Percentiles rank a stretch among this genome's conserved stretches.
phyloP scores from a whole-genome alignment of 2,329 filamentous ascomycete species.

The Aspergillus bombycis region DNA sequence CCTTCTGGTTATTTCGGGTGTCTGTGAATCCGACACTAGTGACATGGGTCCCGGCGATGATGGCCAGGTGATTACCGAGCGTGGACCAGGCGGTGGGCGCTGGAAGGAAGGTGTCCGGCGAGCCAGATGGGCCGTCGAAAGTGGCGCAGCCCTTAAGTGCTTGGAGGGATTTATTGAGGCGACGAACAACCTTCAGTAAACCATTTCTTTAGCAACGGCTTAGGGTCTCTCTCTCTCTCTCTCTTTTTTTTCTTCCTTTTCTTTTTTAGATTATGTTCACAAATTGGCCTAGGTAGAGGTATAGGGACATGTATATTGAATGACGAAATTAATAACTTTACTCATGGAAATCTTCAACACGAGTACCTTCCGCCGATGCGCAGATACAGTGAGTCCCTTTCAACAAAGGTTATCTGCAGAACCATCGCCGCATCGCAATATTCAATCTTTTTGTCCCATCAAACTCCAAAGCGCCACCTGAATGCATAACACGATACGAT shows the following conservation, averaged over 20 bases:
- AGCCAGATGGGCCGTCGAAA: slow-evolving; percentile 85
- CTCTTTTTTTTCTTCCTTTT: slow-evolving; percentile 1
- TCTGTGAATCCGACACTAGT: slow-evolving; percentile 82
- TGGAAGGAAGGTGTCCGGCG: slow-evolving; percentile 95
- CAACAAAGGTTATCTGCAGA: background rate
- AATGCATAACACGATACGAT: slow-evolving; percentile 34
- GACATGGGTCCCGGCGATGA: slow-evolving; percentile 80
- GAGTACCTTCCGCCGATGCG: background rate
- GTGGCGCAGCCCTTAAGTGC: slow-evolving; percentile 80
- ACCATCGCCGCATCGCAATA: slow-evolving; percentile 6
- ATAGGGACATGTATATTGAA: background rate
- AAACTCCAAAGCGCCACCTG: slow-evolving; percentile 36
- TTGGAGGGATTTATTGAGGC: slow-evolving; percentile 83
- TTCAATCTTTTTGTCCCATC: slow-evolving; percentile 4
- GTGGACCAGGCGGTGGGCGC: slow-evolving; percentile 80
- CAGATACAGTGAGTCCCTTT: background rate
- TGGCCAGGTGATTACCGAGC: slow-evolving; percentile 76
- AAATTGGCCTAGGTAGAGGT: background rate
- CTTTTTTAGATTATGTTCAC: background rate
- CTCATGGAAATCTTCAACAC: background rate
- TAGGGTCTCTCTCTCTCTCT: slow-evolving; percentile 6
- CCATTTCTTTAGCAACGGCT: background rate
- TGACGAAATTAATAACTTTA: background rate
- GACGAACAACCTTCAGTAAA: slow-evolving; percentile 60
- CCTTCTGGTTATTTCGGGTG: slow-evolving; percentile 79